Evolutionary conservation across 1,139 yeast species (phyloP), one percentile per base, ranked within the genome.

Genomic region (Nakaseomyces uthaithaninus): DNA sequence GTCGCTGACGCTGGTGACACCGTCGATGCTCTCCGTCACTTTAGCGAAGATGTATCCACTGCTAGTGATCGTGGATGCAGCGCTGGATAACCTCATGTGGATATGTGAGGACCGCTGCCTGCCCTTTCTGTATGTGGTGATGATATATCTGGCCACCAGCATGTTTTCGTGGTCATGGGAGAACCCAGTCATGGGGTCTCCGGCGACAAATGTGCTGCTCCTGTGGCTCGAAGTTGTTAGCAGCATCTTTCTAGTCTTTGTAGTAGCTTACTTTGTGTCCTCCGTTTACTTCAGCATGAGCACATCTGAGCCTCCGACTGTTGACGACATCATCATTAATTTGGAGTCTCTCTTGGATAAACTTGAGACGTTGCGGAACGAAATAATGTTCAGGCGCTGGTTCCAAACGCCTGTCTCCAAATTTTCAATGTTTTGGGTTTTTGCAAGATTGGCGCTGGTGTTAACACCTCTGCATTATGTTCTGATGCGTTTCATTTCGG

Each of bases 281-380:
- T 43, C 58, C 3, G 43, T 55, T 2, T 40, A 46, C 20, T 33
- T 39, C n/a, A 55, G 54, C 27, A 34, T 55, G 23, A 38, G 40
- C 16, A 40, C 40, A 7, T 42, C 45, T n/a, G 63, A 59, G 34
- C 53, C 61, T 3, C 63, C 63, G 14, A 59, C 62, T 7, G 33
- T 56, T 31, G 63, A 59, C 28, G 62, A 59, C 35, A 52, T 59
- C 12, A 48, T 53, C n/a, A 45, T 51, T n/a, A 39, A 51, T 11
- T 34, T 56, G 26, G 57, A 53, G 33, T 53, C 53, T 9, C 52
- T 59, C 15, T 27, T 43, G 19, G 51, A 49, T 24, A 59, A 59
- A 41, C 38, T 57, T 11, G 48, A 47, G 3, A 45, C 49, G 4
- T 31, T 55, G 19, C 44, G 48, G 20, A 27, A 39, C 8, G 55